phyloP scores from a whole-genome alignment of 2,329 filamentous ascomycete genomes.

The Plenodomus biglobosus region DNA sequence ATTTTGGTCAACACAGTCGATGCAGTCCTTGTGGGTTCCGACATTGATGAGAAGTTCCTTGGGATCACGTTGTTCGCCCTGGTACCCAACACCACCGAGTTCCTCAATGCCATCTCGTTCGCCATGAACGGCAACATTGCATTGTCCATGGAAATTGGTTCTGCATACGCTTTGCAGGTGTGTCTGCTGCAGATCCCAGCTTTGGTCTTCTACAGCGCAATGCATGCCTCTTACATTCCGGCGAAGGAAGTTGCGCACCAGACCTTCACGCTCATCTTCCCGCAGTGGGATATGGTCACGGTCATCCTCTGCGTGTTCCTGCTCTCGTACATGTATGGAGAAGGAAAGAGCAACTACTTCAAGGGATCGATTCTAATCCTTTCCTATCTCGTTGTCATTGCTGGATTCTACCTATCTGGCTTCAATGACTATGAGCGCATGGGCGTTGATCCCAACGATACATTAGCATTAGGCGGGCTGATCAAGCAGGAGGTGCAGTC shows the following conservation, averaged over 20 bases:
- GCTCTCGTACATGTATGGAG: conserved; percentile 94
- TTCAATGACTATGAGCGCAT: conserved; percentile 56
- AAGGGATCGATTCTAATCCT: conserved; percentile 94
- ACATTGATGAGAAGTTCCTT: conserved; percentile 95
- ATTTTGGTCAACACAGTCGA: conserved; percentile 97
- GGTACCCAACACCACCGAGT: conserved; percentile 97
- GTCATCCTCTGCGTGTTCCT: conserved; percentile 95
- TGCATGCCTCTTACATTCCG: conserved; percentile 64
- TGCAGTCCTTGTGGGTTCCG: conserved; percentile 85
- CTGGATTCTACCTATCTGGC: conserved; percentile 86
- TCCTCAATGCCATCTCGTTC: conserved; percentile 98
- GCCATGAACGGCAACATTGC: conserved; percentile 99
- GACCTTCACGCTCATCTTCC: conserved; percentile 86
- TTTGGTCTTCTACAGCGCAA: conserved; percentile 84
- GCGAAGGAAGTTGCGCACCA: conserved; percentile 58
- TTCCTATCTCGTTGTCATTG: conserved; percentile 87
- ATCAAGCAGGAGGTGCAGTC: conserved; percentile 34
- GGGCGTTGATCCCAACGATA: conserved; percentile 41
- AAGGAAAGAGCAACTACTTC: conserved; percentile 99
- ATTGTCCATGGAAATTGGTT: conserved; percentile 97
- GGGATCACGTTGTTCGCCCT: conserved; percentile 95
- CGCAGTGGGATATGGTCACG: conserved; percentile 98
- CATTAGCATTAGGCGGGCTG: conserved; percentile 37
- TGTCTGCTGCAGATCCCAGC: conserved; percentile 93
- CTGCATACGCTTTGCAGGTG: conserved; percentile 93